Evolutionary conservation across 2,329 filamentous ascomycete species (phyloP).

Genomic region (Shiraia bambusicola): DNA sequence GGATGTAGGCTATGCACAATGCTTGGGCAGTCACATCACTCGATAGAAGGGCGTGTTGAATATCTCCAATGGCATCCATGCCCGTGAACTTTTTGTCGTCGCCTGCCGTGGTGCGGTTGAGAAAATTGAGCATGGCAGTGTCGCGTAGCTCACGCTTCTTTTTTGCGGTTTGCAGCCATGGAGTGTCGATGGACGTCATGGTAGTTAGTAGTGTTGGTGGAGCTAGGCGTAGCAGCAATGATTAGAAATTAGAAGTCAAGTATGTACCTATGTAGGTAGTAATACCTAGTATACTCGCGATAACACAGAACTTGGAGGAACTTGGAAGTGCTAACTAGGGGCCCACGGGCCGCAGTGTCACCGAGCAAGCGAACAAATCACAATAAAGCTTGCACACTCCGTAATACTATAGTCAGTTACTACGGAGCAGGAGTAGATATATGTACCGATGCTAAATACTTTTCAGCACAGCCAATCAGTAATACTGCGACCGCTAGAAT

Average conservation of each 20-base stretch:
- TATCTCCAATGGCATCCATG: conserved; percentile 21
- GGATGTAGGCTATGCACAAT: conserved; percentile 34
- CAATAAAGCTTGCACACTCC: too few relatives aligned
- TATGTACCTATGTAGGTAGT: not conserved
- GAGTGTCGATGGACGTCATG: conserved; percentile 17
- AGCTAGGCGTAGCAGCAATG: not conserved
- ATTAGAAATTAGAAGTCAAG: too few relatives aligned
- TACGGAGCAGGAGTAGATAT: too few relatives aligned
- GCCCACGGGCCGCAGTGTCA: too few relatives aligned
- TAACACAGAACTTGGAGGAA: too few relatives aligned
- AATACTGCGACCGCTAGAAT: too few relatives aligned
- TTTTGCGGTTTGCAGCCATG: conserved; percentile 31
- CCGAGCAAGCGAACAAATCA: too few relatives aligned
- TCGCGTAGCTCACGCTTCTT: conserved; percentile 30
- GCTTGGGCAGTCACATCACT: conserved; percentile 30
- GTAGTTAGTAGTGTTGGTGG: not conserved
- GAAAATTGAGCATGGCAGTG: conserved; percentile 26
- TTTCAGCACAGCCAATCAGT: too few relatives aligned
- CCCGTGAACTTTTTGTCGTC: conserved; percentile 6
- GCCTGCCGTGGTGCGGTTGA: conserved; percentile 9
- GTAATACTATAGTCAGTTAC: too few relatives aligned
- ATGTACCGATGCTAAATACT: too few relatives aligned
- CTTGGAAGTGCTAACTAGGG: too few relatives aligned
- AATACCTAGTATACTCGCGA: too few relatives aligned
- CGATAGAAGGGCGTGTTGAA: conserved; percentile 28